Conservation (phyloP, 805 yeast species). For the Kodamaea kaohsiungensis region DNA sequence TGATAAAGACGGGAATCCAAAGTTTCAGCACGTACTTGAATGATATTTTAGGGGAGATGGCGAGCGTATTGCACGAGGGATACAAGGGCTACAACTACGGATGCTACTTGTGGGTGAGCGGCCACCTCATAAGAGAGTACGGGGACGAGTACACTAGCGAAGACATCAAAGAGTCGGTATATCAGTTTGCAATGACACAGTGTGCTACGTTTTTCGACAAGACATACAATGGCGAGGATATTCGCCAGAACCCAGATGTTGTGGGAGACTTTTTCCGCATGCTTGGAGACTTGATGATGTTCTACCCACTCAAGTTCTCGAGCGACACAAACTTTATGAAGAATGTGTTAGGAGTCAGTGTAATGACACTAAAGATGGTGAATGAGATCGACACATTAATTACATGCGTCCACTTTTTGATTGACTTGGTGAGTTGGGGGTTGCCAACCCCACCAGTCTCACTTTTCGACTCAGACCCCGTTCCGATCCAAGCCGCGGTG, state of each 20-base stretch:
- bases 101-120: slow-evolving; percentile 89
- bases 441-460: slow-evolving; percentile 78
- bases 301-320: slow-evolving; percentile 59
- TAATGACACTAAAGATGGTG: slow-evolving; percentile 49
- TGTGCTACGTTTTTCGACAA: slow-evolving; percentile 52
- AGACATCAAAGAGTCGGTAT: slow-evolving; percentile 58
- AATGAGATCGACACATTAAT: slow-evolving; percentile 73
- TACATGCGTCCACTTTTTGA: slow-evolving; percentile 70
- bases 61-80: slow-evolving; percentile 66
- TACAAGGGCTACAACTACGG: slow-evolving; percentile 72
- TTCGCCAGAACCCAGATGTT: slow-evolving; percentile 58
- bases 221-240: slow-evolving; percentile 22
- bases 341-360: slow-evolving; percentile 58
- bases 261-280: slow-evolving; percentile 86
- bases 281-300: slow-evolving; percentile 76
- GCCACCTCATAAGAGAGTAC: slow-evolving; percentile 69
- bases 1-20: slow-evolving; percentile 64
- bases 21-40: slow-evolving; percentile 56
- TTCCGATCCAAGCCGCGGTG: slow-evolving; percentile 23
- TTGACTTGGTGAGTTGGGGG: slow-evolving; percentile 86
- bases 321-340: slow-evolving; percentile 46
- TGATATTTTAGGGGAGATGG: slow-evolving; percentile 64
- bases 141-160: slow-evolving; percentile 53
- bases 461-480: slow-evolving; percentile 49
- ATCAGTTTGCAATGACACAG: slow-evolving; percentile 74